Percentiles rank a stretch among this genome's conserved stretches.
These are phyloP conservation scores for Cudoniella acicularis DNA, from an alignment of 495 filamentous ascomycete genomes.

Conservation along the genomic window DNA sequence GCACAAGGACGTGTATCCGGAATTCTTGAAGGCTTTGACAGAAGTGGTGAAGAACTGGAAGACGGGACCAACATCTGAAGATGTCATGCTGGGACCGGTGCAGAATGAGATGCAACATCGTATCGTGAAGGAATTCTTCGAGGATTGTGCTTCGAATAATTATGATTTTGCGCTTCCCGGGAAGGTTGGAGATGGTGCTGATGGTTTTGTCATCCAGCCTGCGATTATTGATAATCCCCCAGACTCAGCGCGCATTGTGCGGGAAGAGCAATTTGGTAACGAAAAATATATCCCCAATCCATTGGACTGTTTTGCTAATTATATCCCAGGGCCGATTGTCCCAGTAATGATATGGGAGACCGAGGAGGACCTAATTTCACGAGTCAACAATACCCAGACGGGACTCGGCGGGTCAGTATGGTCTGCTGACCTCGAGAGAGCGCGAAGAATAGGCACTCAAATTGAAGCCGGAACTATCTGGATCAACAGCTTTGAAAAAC, in stretches of 20 bases:
- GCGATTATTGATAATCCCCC: constrained; percentile 59
- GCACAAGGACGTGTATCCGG: constrained; percentile 52
- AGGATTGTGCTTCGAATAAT: constrained; percentile 35
- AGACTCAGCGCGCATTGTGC: constrained; percentile 45
- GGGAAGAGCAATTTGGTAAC: constrained; percentile 41
- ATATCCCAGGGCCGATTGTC: constrained; percentile 38
- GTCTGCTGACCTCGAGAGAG: constrained; percentile 39
- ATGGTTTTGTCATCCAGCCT: constrained; percentile 40
- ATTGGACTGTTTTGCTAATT: neutral
- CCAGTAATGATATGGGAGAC: constrained; percentile 44
- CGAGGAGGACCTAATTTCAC: constrained; percentile 45
- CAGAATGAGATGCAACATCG: constrained; percentile 50
- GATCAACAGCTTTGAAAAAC: constrained; percentile 23
- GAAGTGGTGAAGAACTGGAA: constrained; percentile 42
- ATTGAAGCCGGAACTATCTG: constrained; percentile 42
- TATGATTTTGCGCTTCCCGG: constrained; percentile 41
- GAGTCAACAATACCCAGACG: constrained; percentile 43
- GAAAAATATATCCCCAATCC: neutral
- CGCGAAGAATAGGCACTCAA: constrained; percentile 34
- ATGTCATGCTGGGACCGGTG: constrained; percentile 40
- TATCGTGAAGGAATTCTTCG: constrained; percentile 40
- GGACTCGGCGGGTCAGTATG: constrained; percentile 50
- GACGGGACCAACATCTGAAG: constrained; percentile 15
- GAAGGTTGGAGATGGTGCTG: constrained; percentile 28
- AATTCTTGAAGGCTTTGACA: constrained; percentile 45